Evolutionary conservation across 2,329 filamentous ascomycete genomes (phyloP), one percentile per base, ranked within the genome.

Genomic region (Phialocephala subalpina): DNA sequence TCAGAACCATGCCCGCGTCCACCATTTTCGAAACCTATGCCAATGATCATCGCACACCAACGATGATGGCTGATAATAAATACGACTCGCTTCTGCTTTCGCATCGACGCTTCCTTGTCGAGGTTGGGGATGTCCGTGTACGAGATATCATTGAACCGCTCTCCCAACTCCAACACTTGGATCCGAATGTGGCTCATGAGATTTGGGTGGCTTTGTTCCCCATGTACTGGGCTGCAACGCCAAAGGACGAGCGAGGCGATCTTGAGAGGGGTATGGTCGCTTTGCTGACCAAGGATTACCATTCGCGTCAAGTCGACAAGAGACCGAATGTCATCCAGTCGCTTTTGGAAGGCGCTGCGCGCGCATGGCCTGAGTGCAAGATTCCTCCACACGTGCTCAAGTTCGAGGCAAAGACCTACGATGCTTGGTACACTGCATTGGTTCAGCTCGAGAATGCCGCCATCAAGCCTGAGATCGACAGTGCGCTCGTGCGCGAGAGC

Each of bases 371-470:
- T 0, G 87, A 92, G 25, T 97, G 96, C 80, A 97, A 96, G 79
- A 89, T 99, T 58, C 96, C 96, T 7, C 93, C 96, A 0, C 96
- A 99, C 75, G 93, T 98, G 42, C 89, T 99, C 81, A 99, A 99
- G 77, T 98, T 94, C 73, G 87, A 97, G 63, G 95, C 94, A 22
- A 93, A 92, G 77, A 97, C 93, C 0, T 99, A 97, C 76, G 94
- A 97, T 78, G 92, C 91, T 0, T 99, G 96, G 97, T 99, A 99
- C 77, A 94, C 93, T n/a, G 93, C 93, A 16, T 86, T 97, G 25
- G 90, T 91, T 16, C 94, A 96, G 73, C 88, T 99, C 68, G 96
- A 99, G 78, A 93, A 97, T 65, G 89, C 92, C 33, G 94, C 93
- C 9, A 90, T 97, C 74, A 89, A 89, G 60, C 94, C 96, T 0